Percentiles rank a stretch among this genome's conserved stretches.
phyloP scores from a whole-genome alignment of 139 green algal species.

The Dunaliella sp. region DNA sequence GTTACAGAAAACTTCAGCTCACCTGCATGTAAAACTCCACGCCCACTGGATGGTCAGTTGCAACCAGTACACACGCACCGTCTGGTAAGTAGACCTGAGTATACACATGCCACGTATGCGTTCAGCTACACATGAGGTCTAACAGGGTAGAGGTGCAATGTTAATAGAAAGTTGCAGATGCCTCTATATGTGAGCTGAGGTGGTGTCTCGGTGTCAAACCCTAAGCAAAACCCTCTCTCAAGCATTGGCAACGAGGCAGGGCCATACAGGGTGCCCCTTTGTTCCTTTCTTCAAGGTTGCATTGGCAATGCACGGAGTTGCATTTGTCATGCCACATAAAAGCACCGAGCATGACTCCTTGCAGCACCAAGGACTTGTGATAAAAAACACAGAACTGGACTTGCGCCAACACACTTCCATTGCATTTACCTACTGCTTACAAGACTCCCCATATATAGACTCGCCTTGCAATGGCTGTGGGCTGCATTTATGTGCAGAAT shows the following conservation, averaged over 20 bases:
- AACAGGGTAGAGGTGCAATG: too few relatives aligned
- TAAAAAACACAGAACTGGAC: background rate
- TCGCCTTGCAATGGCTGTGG: conserved; percentile 26
- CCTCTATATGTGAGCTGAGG: too few relatives aligned
- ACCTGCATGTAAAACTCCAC: conserved; percentile 48
- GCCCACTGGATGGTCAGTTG: conserved; percentile 39
- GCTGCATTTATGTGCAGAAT: conserved; percentile 54
- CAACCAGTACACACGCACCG: conserved; percentile 30
- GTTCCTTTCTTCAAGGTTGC: too few relatives aligned
- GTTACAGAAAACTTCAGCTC: background rate
- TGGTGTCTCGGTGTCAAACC: too few relatives aligned
- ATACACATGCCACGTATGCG: too few relatives aligned
- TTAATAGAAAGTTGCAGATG: too few relatives aligned
- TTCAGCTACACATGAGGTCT: too few relatives aligned
- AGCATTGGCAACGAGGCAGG: too few relatives aligned
- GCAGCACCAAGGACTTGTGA: background rate
- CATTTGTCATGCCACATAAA: too few relatives aligned
- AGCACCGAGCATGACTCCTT: background rate
- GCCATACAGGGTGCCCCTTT: too few relatives aligned
- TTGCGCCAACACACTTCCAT: background rate
- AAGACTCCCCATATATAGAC: background rate
- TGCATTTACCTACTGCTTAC: background rate
- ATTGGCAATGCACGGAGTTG: too few relatives aligned
- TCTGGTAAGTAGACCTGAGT: conserved; percentile 43
- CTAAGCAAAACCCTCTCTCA: too few relatives aligned